phyloP scores from a whole-genome alignment of 2,329 filamentous ascomycete genomes.

The Xylaria sp. region DNA sequence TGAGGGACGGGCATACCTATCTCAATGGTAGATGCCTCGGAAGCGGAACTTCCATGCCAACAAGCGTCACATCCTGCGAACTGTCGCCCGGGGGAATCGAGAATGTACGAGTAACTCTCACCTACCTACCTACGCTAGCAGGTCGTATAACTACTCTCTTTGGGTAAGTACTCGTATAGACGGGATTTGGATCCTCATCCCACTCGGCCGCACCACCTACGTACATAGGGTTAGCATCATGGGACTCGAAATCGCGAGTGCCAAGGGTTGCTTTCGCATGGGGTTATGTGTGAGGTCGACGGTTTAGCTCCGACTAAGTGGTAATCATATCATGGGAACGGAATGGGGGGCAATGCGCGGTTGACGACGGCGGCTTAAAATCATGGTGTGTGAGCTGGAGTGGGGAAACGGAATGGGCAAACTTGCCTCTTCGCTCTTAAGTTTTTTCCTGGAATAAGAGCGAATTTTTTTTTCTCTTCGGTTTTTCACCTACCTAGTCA shows the following conservation, averaged over 20 bases:
- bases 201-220: background rate
- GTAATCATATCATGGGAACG: background rate
- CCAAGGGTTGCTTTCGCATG: slow-evolving; percentile 4
- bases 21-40: too few species aligned
- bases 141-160: too few species aligned
- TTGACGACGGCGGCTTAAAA: slow-evolving; percentile 29
- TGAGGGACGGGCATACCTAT: too few species aligned
- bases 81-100: too few species aligned
- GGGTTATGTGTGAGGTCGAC: background rate
- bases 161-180: background rate
- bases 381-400: slow-evolving; percentile 21
- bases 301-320: background rate
- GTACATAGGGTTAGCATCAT: slow-evolving; percentile 13
- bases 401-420: slow-evolving; percentile 11
- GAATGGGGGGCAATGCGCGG: slow-evolving; percentile 16
- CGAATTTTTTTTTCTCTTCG: background rate
- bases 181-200: background rate
- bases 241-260: slow-evolving; percentile 11
- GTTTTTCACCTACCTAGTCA: background rate
- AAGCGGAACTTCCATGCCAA: too few species aligned
- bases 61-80: too few species aligned
- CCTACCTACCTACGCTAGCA: too few species aligned
- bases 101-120: too few species aligned
- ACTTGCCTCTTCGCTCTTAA: background rate
- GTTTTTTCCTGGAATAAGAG: background rate